These are phyloP conservation scores for Penicillium pulvis DNA, from an alignment of 495 filamentous ascomycete genomes.

Conservation along the genomic window DNA sequence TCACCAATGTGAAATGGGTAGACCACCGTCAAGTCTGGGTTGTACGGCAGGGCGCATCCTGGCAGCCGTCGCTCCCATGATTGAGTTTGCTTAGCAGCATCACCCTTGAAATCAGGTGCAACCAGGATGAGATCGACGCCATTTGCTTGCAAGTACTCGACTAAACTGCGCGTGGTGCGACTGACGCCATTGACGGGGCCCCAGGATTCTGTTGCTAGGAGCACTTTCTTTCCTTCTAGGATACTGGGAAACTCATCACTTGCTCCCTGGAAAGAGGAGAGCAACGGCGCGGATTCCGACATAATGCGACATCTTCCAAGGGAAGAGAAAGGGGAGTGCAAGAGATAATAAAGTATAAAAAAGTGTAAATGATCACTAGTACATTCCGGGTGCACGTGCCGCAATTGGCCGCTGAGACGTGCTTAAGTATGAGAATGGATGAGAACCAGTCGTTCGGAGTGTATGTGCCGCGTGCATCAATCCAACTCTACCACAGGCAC, in stretches of 20 bases:
- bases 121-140: constrained; percentile 60
- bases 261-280: constrained; percentile 6
- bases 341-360: not conserved
- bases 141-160: constrained; percentile 59
- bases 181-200: constrained; percentile 68
- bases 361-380: not conserved
- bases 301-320: constrained; percentile 12
- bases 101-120: constrained; percentile 50
- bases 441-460: not conserved
- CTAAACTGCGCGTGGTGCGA: constrained; percentile 61
- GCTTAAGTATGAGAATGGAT: not conserved
- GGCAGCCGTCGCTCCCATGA: constrained; percentile 51
- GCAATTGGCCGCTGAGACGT: constrained; percentile 10
- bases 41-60: constrained; percentile 65
- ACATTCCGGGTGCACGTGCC: constrained; percentile 10
- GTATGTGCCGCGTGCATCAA: not conserved
- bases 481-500: not conserved
- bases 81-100: constrained; percentile 15
- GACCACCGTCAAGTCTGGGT: constrained; percentile 62
- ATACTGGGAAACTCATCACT: constrained; percentile 44
- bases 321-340: not conserved
- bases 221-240: constrained; percentile 54
- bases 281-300: constrained; percentile 21
- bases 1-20: constrained; percentile 61
- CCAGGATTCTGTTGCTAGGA: constrained; percentile 65